These are phyloP conservation scores for Trypanosoma melophagium DNA, from an alignment of 208 protist genomes.

Conservation along the genomic window DNA sequence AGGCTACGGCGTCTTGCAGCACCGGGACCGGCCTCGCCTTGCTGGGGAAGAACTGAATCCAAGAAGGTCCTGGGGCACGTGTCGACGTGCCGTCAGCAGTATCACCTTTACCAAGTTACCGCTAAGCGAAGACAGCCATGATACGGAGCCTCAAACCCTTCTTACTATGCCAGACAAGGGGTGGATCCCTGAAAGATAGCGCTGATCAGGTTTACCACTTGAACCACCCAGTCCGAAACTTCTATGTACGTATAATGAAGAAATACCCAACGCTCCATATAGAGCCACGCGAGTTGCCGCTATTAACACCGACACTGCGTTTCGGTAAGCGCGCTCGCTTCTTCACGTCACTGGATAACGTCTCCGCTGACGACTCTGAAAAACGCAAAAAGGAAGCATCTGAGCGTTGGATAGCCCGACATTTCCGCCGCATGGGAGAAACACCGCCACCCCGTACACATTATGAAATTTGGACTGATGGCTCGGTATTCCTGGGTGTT, in stretches of 20 bases:
- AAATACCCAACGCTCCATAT: too few species aligned
- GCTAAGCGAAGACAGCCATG: too few species aligned
- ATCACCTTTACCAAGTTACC: too few species aligned
- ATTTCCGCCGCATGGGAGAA: not conserved
- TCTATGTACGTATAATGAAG: too few species aligned
- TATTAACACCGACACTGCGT: too few species aligned
- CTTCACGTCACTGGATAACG: not conserved
- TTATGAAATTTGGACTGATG: slow-evolving; percentile 31
- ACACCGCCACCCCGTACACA: not conserved
- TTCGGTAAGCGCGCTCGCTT: not conserved
- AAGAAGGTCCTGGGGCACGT: not conserved
- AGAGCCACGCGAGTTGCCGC: too few species aligned
- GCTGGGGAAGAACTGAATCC: not conserved
- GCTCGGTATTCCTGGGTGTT: slow-evolving; percentile 13
- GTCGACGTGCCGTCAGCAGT: not conserved
- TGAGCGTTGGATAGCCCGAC: not conserved
- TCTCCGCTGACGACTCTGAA: not conserved
- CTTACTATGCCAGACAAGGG: too few species aligned
- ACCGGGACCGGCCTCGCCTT: not conserved
- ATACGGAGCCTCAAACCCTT: too few species aligned
- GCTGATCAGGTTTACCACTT: too few species aligned
- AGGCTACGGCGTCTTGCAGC: not conserved
- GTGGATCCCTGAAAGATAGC: too few species aligned
- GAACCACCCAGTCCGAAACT: too few species aligned
- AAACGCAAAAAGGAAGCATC: slow-evolving; percentile 1